A percentile compares a stretch with the other conserved stretches of the same genome.
phyloP scores from a whole-genome alignment of 2,329 filamentous ascomycete species.

The Huntiella savannae region DNA sequence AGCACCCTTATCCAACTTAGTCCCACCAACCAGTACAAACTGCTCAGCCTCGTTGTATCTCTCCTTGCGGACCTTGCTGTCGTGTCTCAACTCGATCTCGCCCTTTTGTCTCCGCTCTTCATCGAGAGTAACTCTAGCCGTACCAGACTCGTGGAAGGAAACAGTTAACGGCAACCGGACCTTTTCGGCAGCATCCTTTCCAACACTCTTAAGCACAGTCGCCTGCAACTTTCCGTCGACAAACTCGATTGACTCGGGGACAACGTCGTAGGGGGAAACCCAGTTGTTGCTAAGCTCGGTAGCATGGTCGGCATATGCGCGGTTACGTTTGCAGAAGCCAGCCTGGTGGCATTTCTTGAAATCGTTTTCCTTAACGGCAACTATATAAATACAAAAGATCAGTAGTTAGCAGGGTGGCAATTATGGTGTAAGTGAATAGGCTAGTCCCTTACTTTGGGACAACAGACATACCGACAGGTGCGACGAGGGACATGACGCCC shows the following conservation, averaged over 20 bases:
- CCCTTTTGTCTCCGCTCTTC: conserved; percentile 80
- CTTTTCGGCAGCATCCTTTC: conserved; percentile 39
- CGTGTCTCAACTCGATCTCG: conserved; percentile 70
- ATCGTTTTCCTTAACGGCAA: conserved; percentile 79
- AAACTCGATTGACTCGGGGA: conserved; percentile 52
- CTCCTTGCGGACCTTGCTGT: conserved; percentile 71
- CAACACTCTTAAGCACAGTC: conserved; percentile 61
- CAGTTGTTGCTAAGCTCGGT: conserved; percentile 45
- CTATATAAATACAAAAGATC: conserved; percentile 24
- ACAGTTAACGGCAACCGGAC: conserved; percentile 68
- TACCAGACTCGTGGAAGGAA: conserved; percentile 77
- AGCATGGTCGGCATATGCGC: conserved; percentile 68
- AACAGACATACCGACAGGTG: conserved; percentile 10
- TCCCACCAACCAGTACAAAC: conserved; percentile 70
- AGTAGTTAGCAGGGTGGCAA: background rate
- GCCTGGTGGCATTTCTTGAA: conserved; percentile 95
- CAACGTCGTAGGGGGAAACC: conserved; percentile 63
- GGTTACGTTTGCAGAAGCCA: conserved; percentile 92
- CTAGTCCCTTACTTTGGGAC: background rate
- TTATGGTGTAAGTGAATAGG: background rate
- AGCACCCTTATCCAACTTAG: conserved; percentile 52
- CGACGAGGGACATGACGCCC: conserved; percentile 6
- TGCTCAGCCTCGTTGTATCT: conserved; percentile 82
- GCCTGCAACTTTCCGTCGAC: conserved; percentile 65
- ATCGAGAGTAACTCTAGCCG: conserved; percentile 71